Base-by-base conservation (phyloP, 2,329 filamentous ascomycete species). In the Chalaropsis thielavioides region DNA sequence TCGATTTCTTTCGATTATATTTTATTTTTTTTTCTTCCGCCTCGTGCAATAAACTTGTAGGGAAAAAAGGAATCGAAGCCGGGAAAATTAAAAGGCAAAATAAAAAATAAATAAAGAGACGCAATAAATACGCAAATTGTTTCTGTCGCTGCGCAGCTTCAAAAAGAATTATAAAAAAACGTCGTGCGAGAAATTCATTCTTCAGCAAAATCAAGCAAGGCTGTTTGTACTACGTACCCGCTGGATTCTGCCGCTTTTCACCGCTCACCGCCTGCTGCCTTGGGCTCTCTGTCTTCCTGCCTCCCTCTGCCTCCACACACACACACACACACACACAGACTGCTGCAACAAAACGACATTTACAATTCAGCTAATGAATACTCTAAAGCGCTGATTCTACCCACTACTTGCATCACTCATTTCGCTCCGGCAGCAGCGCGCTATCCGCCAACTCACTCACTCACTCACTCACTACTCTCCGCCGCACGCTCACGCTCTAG, bases 401-500 rank as follows among this genome's bases (percentile, higher is more conserved):
- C 46, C 46, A 8, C 19, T n/a, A 19, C 46, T 24, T 11, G 22
- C 46, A 49, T 22, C 19, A 11, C n/a, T 31, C 24, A 56, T 8
- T 56, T 24, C 17, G 15, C 13, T 15, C 24, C 51, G 15, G 51
- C 27, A 56, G 27, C 51, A 31, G 13, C 41, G 6, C 13, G 41
- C 10, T 3, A 15, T 43, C 15, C 41, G 17, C 13, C 15, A 6
- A 15, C 41, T 13, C 13, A 4, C 17, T n/a, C 41, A 43, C 41
- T 13, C 41, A 4, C 41, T 44, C 58, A 62, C 41, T 31, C 31
- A 6, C 31, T 31, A 31, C 31, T 31, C 31, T 31, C 31, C 31
- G 6, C 31, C 31, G 6, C 31, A 31, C 31, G 31, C 31, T 66
- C 64, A 40, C 67, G 65, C 46, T 84, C 82, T 31, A 80, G 71